Base-by-base conservation (phyloP, 306 rosid species). In the Ormosia emarginata region DNA sequence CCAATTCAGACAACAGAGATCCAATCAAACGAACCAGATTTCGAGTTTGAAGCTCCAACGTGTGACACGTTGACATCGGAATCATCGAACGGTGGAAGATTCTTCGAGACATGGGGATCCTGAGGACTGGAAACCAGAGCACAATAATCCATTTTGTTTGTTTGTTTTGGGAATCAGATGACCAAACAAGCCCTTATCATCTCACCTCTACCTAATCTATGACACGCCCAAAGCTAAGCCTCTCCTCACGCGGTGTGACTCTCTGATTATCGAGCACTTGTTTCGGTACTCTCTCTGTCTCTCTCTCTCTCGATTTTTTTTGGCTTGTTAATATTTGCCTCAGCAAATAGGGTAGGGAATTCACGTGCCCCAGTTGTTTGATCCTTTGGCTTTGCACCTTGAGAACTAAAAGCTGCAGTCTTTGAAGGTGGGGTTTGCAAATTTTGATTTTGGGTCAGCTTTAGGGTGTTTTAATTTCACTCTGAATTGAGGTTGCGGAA, bases 121-220 rank as follows among this genome's bases (percentile, higher is more conserved):
- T 24, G 3, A 40, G 12, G 32, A 57, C 8, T 6, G 4, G 64
- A 73, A 73, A 81, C 49, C 4, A 65, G n/a, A 52, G 32, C 75
- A 11, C n/a, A 43, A 44, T 64, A 65, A 53, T 39, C 66, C 49
- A 57, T 56, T 84, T 85, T 87, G 90, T 86, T 87, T 67, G 85
- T 71, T 82, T 81, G 86, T 85, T 14, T 15, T 3, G 82, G 68
- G 72, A 59, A 85, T 0, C 56, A 77, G 92, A 90, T 91, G 86
- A 85, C 93, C 98, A 90, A 90, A 89, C 88, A 85, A 81, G 84
- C 88, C 91, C 84, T 85, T 88, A 85, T 93, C 98, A 85, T 93
- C 97, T 79, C 30, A 65, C 79, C 67, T 83, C 79, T 78, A 63
- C 78, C 87, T 76, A 7, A 7, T 62, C 86, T 47, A 47, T 10